These are phyloP conservation scores for Epithele typhae DNA, from an alignment of 768 basidiomycete genomes.

Conservation along the genomic window DNA sequence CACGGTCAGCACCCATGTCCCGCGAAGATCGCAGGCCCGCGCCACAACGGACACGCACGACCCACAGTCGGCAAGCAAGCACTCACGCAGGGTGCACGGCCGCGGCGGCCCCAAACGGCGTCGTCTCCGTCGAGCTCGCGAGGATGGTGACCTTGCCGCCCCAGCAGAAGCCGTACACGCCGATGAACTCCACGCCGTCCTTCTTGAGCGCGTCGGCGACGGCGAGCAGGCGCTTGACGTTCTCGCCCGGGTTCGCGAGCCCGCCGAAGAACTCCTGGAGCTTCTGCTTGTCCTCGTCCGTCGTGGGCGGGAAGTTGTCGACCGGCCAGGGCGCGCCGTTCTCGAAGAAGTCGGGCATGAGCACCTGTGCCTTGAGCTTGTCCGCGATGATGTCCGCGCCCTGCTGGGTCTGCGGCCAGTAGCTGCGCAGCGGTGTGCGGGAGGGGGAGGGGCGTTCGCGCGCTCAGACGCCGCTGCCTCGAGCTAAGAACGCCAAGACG, in stretches of 20 bases:
- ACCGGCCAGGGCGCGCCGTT: constrained; percentile 44
- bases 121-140: constrained; percentile 32
- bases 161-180: constrained; percentile 57
- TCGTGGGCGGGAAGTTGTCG: constrained; percentile 50
- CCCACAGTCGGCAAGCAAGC: background rate
- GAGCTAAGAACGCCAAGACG: no score
- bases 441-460: background rate
- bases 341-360: constrained; percentile 68
- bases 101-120: constrained; percentile 45
- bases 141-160: constrained; percentile 48
- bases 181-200: constrained; percentile 40
- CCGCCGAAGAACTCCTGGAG: constrained; percentile 57
- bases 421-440: background rate
- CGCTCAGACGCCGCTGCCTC: no score
- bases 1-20: background rate
- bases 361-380: constrained; percentile 47
- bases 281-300: constrained; percentile 45
- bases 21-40: no score
- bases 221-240: constrained; percentile 36
- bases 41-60: no score
- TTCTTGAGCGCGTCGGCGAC: constrained; percentile 40
- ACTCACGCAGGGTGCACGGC: constrained; percentile 58
- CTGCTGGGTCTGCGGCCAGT: constrained; percentile 53
- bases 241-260: constrained; percentile 39
- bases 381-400: constrained; percentile 60